Evolutionary conservation across 2,329 filamentous ascomycete genomes (phyloP), one percentile per base, ranked within the genome.

Genomic region (Canariomyces notabilis): DNA sequence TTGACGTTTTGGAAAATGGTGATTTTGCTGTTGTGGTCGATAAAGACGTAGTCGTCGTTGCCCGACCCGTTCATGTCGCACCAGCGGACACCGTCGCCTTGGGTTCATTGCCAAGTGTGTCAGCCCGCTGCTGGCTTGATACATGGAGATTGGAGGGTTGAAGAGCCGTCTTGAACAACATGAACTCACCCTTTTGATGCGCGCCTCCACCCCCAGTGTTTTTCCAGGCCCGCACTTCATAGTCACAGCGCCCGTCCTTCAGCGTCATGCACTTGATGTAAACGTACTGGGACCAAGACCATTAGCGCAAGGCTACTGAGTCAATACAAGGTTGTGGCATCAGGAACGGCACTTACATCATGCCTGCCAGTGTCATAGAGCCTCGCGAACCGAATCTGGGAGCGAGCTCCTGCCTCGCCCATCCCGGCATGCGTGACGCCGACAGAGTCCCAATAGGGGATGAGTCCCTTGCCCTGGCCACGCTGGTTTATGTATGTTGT

Each of bases 381-480:
- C 19, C 18, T 42, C 19, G 38, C 35, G 31, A 49, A 39, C 4
- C 34, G 31, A 23, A 49, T 42, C 5, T 42, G 42, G 29, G 23
- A 42, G 44, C 33, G 26, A 21, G 19, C 39, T 16, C 41, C 50
- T 22, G 16, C 47, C 51, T 18, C 37, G n/a, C 43, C 43, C 43
- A 46, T 35, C 15, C 35, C 37, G 36, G 41, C 49, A 44, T 18
- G 52, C 50, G 38, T 57, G 29, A 1, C 57, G 50, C 57, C 59
- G 54, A 5, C 48, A 52, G 0, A 57, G 15, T 44, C 41, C 45
- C 45, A 48, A 23, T 3, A n/a, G 4, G 45, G 54, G 16, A 55
- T 54, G 11, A 59, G 49, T 7, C 57, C 60, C 22, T 61, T 42
- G 1, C 51, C 53, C 2, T 51, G 57, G 35, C 58, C 56, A 18